Percentiles rank a stretch among this genome's conserved stretches.
phyloP scores from a whole-genome alignment of 225 moss, liverwort and hornwort species.

The Climacium dendroides region DNA sequence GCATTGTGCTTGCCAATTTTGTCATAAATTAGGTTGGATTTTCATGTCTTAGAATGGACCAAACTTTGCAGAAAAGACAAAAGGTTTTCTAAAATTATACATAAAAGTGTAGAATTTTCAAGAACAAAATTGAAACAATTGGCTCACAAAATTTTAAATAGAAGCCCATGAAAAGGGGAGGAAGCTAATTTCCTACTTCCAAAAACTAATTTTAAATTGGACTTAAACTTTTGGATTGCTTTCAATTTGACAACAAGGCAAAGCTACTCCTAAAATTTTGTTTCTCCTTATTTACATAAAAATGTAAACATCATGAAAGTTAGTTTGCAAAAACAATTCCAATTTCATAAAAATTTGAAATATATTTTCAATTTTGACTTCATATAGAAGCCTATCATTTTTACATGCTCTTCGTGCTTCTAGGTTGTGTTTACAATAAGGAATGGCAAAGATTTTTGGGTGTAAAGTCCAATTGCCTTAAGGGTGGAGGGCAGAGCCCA shows the following conservation, averaged over 20 bases:
- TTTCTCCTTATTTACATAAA: neutral
- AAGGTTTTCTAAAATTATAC: neutral
- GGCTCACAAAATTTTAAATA: neutral
- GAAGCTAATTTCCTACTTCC: rapidly evolving
- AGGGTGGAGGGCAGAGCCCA: rapidly evolving
- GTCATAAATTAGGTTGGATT: neutral
- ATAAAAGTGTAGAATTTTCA: neutral
- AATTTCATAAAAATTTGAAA: neutral
- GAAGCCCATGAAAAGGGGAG: rapidly evolving
- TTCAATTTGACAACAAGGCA: neutral
- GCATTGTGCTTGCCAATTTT: neutral
- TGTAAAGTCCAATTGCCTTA: rapidly evolving
- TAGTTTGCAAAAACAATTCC: rapidly evolving
- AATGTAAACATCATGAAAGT: neutral
- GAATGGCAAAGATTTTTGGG: no score
- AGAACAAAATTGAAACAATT: neutral
- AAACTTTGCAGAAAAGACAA: neutral
- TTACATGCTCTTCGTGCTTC: neutral
- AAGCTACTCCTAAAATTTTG: neutral
- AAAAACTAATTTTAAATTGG: neutral
- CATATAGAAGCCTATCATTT: rapidly evolving
- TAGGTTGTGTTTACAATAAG: neutral
- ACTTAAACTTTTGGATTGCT: neutral
- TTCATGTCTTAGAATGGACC: neutral
- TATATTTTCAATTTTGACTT: neutral